Percentiles rank a stretch among this genome's conserved stretches.
These are phyloP conservation scores for Penicillium turbatum DNA, from an alignment of 495 filamentous ascomycete genomes.

Conservation along the genomic window DNA sequence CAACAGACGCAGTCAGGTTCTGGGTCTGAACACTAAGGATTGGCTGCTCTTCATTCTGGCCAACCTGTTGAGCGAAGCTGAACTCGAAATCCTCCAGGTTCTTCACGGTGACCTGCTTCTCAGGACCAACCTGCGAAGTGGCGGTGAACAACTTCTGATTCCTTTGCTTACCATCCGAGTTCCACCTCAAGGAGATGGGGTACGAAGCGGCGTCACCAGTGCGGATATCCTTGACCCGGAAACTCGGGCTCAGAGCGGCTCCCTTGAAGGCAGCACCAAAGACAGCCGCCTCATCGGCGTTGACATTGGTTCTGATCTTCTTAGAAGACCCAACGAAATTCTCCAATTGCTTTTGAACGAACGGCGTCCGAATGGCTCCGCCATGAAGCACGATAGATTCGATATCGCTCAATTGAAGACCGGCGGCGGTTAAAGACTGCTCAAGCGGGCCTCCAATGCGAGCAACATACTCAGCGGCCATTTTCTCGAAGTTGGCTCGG, in stretches of 20 bases:
- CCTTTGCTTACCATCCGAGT: constrained; percentile 56
- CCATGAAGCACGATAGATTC: constrained; percentile 92
- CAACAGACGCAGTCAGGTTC: constrained; percentile 80
- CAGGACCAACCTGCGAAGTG: constrained; percentile 67
- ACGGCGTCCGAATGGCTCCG: constrained; percentile 85
- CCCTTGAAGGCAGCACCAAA: constrained; percentile 96
- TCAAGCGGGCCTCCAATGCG: constrained; percentile 67
- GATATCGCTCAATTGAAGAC: constrained; percentile 68
- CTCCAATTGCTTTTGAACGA: constrained; percentile 88
- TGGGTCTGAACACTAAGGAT: constrained; percentile 59
- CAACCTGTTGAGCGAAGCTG: constrained; percentile 69
- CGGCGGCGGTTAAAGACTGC: constrained; percentile 68
- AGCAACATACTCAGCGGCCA: constrained; percentile 63
- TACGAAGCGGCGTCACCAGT: constrained; percentile 70
- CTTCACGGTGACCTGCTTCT: constrained; percentile 85
- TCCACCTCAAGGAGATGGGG: constrained; percentile 66
- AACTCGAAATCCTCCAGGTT: constrained; percentile 82
- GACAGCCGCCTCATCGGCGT: constrained; percentile 93
- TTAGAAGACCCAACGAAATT: constrained; percentile 61
- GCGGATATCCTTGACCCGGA: constrained; percentile 95
- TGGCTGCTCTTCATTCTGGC: constrained; percentile 39
- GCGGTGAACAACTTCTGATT: constrained; percentile 75
- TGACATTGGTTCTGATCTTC: constrained; percentile 90
- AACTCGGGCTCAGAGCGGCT: constrained; percentile 84
- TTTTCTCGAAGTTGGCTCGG: constrained; percentile 76